Base-by-base conservation (phyloP, 75 land plant genomes). In the Pinus tabuliformis region DNA sequence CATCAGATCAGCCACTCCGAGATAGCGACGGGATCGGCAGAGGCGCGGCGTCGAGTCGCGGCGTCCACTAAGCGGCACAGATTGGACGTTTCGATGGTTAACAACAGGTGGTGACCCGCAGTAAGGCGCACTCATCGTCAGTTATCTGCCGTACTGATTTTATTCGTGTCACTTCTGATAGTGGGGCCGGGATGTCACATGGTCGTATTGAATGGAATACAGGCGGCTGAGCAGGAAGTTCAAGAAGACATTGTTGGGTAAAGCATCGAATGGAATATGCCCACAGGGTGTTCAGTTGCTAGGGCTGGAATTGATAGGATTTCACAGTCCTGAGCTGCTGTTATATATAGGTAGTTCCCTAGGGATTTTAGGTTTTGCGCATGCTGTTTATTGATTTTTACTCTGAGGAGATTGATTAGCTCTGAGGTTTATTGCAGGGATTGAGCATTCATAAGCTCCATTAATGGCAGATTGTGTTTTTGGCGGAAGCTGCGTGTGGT, bases 401-500 rank as follows among this genome's bases (percentile, higher is more conserved):
- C 45, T 65, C 33, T 33, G 18, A 6, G 18, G 2, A 65, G 5
- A 65, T 64, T 4, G 28, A 37, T 17, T 37, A 17, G 17, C 21
- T 37, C 20, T 65, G 6, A 30, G n/a, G 49, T 36, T 37, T 2
- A 3, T 33, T 36, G 18, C 20, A 65, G 1, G n/a, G 30, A 6
- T 45, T 45, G 5, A 17, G 14, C 20, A 17, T 16, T 30, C 5
- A 33, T 30, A 20, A 17, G 39, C 8, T 66, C 20, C 45, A 66
- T 30, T 30, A 15, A 68, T 68, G 72, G 52, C 45, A 18, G 2
- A 65, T 30, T 86, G 86, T 77, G 86, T 78, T 13, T 72, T 17
- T 28, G 80, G 74, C 61, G 57, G 76, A 73, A 74, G 78, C 42
- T 92, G 95, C 78, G 22, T 83, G 56, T 37, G 77, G 65, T 93